Conservation (phyloP, 2,329 filamentous ascomycete species). For the Cryphonectria naterciae region DNA sequence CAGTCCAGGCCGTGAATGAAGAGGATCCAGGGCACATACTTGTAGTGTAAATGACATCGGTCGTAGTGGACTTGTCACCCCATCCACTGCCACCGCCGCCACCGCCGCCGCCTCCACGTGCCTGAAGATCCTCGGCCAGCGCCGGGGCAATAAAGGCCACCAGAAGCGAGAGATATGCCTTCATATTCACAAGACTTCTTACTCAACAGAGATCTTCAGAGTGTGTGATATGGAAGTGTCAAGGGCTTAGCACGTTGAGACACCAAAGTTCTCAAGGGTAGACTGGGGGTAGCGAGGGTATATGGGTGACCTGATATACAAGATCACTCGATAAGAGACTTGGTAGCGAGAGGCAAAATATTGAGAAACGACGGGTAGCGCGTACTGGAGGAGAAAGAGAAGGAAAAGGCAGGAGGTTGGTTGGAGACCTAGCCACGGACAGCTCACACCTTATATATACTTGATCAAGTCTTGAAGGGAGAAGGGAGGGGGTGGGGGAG, state of each 20-base stretch:
- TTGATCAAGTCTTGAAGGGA: not conserved
- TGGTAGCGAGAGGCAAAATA: constrained; percentile 31
- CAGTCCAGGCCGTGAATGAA: not conserved
- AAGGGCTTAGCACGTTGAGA: constrained; percentile 7
- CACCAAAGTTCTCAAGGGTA: constrained; percentile 3
- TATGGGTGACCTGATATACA: constrained; percentile 39
- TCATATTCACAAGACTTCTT: constrained; percentile 35
- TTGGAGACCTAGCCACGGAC: constrained; percentile 20
- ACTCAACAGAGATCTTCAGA: constrained; percentile 9
- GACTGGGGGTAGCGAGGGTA: constrained; percentile 32
- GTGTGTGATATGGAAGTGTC: constrained; percentile 8
- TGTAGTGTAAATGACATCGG: constrained; percentile 30
- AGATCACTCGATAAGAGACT: constrained; percentile 29
- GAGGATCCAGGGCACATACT: constrained; percentile 14
- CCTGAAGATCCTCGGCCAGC: constrained; percentile 33
- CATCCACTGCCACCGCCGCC: constrained; percentile 20
- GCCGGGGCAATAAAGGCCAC: constrained; percentile 36
- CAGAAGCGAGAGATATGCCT: constrained; percentile 38
- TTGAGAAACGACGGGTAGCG: constrained; percentile 29
- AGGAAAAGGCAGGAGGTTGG: constrained; percentile 27
- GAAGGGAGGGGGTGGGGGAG: no score
- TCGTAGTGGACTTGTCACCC: constrained; percentile 28
- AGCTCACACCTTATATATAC: constrained; percentile 25
- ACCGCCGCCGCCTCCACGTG: constrained; percentile 22
- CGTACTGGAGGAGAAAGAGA: constrained; percentile 26